Conservation (phyloP, 768 basidiomycete species). For the Boletus sp. region DNA sequence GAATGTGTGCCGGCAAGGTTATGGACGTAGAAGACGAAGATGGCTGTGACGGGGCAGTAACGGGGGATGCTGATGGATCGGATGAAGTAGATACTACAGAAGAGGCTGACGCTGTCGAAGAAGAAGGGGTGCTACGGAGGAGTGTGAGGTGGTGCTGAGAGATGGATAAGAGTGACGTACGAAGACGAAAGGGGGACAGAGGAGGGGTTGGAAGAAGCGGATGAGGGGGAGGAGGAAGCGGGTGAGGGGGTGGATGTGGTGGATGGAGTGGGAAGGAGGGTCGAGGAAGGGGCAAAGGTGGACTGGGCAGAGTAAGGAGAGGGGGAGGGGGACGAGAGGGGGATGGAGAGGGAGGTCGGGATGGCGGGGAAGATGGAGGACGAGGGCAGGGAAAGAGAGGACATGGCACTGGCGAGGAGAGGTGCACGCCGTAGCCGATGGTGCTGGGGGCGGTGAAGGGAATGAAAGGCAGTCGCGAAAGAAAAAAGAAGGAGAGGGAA, state of each 20-base stretch:
- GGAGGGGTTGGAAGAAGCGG: background rate
- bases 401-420: background rate
- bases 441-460: background rate
- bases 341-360: background rate
- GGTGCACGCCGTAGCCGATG: background rate
- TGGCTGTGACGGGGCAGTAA: background rate
- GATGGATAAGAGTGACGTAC: conserved; percentile 6
- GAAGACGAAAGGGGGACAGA: background rate
- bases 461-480: background rate
- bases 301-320: background rate
- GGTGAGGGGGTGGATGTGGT: background rate
- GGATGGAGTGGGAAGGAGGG: background rate
- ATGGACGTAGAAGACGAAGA: conserved; percentile 1
- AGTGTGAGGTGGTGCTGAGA: background rate
- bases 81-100: conserved; percentile 2
- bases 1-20: background rate
- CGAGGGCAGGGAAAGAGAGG: background rate
- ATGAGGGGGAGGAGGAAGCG: background rate
- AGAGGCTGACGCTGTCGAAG: background rate
- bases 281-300: background rate
- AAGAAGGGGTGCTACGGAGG: background rate
- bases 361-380: background rate
- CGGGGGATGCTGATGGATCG: background rate
- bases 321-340: background rate
- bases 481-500: background rate